Evolutionary conservation across 805 yeast species (phyloP), one percentile per base, ranked within the genome.

Genomic region (Spathaspora gorwiae): DNA sequence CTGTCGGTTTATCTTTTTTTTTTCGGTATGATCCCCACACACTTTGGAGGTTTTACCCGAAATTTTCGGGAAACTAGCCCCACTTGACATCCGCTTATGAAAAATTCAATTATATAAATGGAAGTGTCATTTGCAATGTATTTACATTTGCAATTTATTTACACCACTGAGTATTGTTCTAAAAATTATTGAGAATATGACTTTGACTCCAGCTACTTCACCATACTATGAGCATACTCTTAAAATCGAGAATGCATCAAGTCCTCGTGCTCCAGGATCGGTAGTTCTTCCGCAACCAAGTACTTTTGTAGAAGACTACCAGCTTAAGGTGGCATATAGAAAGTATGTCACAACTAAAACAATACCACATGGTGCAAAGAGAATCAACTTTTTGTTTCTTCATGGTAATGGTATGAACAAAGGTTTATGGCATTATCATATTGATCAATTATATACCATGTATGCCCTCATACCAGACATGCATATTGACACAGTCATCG

Each of bases 321-420:
- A 59, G 7, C 62, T 83, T 35, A 57, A 70, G 38, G 29, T 82
- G 1, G 85, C 70, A 0, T 80, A 80, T 60, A 64, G 72, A 50
- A 68, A 75, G 48, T 79, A 71, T 56, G 39, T 32, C 11, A 42
- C 49, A 3, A 57, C 61, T 14, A 27, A 26, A 19, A 46, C 61
- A 8, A 54, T 55, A 36, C 47, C 40, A 11, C 10, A 31, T 8
- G 32, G 30, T 19, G 32, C 39, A n/a, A 42, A 44, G 33, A 32
- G 47, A 12, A 51, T 81, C 43, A 83, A 82, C 54, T 52, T 83
- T 32, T 55, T 81, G 7, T 81, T 84, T 55, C 53, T 72, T 29
- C 89, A 83, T 59, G 83, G 83, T 2, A 75, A 81, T 8, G 85
- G 90, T 1, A 79, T 83, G 83, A 76, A 75, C 53, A 83, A 83